Base-by-base conservation (phyloP, 2,329 filamentous ascomycete species). In the Plenodomus biglobosus region DNA sequence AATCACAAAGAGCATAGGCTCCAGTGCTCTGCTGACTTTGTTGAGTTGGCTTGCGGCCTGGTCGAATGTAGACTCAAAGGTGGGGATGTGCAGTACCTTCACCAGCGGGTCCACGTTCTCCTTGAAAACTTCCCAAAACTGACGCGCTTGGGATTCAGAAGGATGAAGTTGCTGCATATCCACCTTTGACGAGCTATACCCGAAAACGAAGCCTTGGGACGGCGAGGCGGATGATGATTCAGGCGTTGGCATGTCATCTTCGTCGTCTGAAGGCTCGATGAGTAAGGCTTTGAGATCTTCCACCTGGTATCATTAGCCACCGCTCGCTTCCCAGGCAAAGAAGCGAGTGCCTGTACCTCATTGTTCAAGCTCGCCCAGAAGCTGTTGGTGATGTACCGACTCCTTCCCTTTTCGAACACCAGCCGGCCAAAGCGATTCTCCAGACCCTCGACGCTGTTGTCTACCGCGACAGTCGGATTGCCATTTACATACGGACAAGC, bases 351-450 rank as follows among this genome's bases (percentile, higher is more conserved):
- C 40, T 73, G 45, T 70, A 86, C 85, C 78, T 91, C 87, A 44
- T 90, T 87, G 50, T 85, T 88, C 42, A 92, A 77, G 53, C 82
- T 88, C 17, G 86, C 83, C 86, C 86, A 90, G 62, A 91, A 89
- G 6, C 82, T 85, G 66, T 84, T 88, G 73, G 86, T 89, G 57
- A 92, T 83, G 65, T 91, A 92, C 65, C 86, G 77, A 46, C 83
- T 85, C 50, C 82, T 83, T 34, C 85, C 85, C 46, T 90, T 85
- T 53, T 86, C 85, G 30, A 90, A 73, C 0, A 91, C 85, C 43
- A 92, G 70, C 24, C 86, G 77, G 2, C 87, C 86, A 68, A 88
- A 86, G 45, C 83, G 76, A 38, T 73, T 80, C 61, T 79, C 75
- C 19, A 73, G 53, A n/a, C 68, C 68, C 36, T 71, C 64, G 1